A percentile compares a stretch with the other conserved stretches of the same genome.
phyloP scores from a whole-genome alignment of 768 basidiomycete species.

The Boletus sp. region DNA sequence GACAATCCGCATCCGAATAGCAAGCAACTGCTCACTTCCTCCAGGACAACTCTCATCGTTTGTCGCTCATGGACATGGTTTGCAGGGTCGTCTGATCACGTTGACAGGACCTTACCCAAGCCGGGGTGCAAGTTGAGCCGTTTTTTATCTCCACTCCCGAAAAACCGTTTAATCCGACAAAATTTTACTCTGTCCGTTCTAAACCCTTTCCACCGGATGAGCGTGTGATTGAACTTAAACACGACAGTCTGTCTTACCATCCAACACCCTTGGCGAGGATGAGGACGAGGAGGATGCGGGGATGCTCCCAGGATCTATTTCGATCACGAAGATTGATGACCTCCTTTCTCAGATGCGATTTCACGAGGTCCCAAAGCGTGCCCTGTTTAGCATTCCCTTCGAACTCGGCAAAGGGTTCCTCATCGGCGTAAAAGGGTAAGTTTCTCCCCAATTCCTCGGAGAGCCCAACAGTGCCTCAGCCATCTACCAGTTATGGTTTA shows the following conservation, averaged over 20 bases:
- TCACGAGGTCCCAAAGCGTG: conserved; percentile 79
- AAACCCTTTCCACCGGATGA: not conserved
- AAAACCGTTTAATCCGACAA: conserved; percentile 65
- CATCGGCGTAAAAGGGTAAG: conserved; percentile 81
- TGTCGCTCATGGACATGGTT: conserved; percentile 19
- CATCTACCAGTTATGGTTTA: conserved; percentile 66
- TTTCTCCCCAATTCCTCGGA: conserved; percentile 10
- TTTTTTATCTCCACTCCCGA: conserved; percentile 80
- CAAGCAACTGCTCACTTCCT: conserved; percentile 61
- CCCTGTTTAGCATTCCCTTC: conserved; percentile 79
- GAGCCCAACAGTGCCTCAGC: conserved; percentile 1
- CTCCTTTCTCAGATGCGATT: conserved; percentile 77
- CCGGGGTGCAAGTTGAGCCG: conserved; percentile 76
- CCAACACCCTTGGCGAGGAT: conserved; percentile 43
- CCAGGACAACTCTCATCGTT: conserved; percentile 68
- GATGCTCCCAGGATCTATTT: conserved; percentile 64
- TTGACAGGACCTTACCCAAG: conserved; percentile 72
- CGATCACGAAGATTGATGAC: conserved; percentile 74
- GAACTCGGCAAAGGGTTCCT: conserved; percentile 68
- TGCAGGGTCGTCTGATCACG: not conserved
- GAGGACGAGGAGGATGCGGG: conserved; percentile 49
- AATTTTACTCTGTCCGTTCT: conserved; percentile 71
- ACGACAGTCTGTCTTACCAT: conserved; percentile 55
- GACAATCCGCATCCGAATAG: conserved; percentile 46
- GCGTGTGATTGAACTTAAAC: conserved; percentile 3